Conservation (phyloP, 2,329 filamentous ascomycete genomes). For the Claviceps sorghi region DNA sequence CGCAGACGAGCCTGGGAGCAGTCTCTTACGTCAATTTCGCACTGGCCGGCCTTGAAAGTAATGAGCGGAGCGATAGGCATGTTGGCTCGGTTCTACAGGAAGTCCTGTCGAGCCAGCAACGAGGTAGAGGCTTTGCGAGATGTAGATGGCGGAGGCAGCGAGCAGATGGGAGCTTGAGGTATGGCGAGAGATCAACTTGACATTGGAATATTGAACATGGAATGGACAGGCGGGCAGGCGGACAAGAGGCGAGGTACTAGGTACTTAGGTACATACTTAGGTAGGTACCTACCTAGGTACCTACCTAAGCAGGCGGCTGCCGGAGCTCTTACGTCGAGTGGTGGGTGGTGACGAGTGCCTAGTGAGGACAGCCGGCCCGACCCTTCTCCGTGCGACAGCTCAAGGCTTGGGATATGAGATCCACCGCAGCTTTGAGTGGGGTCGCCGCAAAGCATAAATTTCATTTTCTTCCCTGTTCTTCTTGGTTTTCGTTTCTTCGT, state of each 20-base stretch:
- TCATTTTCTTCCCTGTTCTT: neutral
- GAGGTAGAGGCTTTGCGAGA: neutral
- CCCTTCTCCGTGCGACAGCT: conserved; percentile 6
- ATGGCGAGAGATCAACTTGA: neutral
- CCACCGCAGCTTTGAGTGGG: neutral
- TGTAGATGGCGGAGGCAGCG: neutral
- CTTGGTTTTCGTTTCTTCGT: no score
- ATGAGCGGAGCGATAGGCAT: conserved; percentile 83
- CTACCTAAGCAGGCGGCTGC: conserved; percentile 11
- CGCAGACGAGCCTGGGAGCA: neutral
- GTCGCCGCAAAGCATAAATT: conserved; percentile 4
- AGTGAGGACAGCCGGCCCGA: conserved; percentile 9
- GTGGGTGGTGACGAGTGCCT: conserved; percentile 7
- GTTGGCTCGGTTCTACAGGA: conserved; percentile 6
- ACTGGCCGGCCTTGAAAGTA: conserved; percentile 91
- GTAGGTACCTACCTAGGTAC: no score
- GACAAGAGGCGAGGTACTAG: no score
- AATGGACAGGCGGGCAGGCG: conserved; percentile 9
- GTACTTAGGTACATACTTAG: no score
- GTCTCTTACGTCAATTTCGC: conserved; percentile 60
- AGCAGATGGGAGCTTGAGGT: neutral
- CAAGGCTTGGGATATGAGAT: neutral
- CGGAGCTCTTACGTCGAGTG: conserved; percentile 25
- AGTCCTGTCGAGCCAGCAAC: neutral
- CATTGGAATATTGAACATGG: neutral